A percentile compares a stretch with the other conserved stretches of the same genome.
Conservation (phyloP, 202 grass and related monocot species). For the Carex arenaria region DNA sequence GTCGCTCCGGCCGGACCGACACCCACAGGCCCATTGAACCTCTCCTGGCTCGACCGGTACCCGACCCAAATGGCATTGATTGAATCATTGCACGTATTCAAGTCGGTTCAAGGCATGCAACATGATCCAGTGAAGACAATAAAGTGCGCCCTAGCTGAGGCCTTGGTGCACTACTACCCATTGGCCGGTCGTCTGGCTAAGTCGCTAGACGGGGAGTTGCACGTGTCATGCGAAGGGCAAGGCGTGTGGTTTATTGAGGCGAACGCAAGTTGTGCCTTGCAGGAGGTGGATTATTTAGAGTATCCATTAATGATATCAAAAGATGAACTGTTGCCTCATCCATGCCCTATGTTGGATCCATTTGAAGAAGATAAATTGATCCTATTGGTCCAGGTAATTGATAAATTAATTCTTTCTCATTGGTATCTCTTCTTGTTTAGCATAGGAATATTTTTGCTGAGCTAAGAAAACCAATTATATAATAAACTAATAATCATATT, state of each 20-base stretch:
- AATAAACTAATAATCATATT: background rate
- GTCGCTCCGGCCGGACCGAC: conserved; percentile 49
- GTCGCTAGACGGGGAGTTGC: conserved; percentile 43
- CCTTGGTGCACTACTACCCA: conserved; percentile 55
- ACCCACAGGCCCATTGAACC: conserved; percentile 30
- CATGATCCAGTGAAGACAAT: conserved; percentile 34
- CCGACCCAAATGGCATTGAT: conserved; percentile 80
- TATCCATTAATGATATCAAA: conserved; percentile 60
- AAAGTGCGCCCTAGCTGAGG: conserved; percentile 33
- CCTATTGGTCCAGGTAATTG: conserved; percentile 49
- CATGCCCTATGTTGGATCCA: conserved; percentile 23
- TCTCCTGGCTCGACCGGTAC: conserved; percentile 85
- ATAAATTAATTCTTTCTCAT: background rate
- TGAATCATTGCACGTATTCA: conserved; percentile 80
- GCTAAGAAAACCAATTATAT: too few species aligned
- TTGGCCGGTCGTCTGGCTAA: conserved; percentile 45
- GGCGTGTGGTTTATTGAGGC: conserved; percentile 84
- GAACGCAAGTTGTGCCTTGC: conserved; percentile 25
- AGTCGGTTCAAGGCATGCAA: conserved; percentile 12
- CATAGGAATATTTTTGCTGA: background rate
- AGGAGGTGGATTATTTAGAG: conserved; percentile 78
- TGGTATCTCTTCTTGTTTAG: background rate
- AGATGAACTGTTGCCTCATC: conserved; percentile 61
- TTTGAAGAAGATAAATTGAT: conserved; percentile 39
- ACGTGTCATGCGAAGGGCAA: conserved; percentile 46